A percentile compares a stretch with the other conserved stretches of the same genome.
Conservation (phyloP, 352 stramenopile genomes). For the Phytophthora podocarpi region DNA sequence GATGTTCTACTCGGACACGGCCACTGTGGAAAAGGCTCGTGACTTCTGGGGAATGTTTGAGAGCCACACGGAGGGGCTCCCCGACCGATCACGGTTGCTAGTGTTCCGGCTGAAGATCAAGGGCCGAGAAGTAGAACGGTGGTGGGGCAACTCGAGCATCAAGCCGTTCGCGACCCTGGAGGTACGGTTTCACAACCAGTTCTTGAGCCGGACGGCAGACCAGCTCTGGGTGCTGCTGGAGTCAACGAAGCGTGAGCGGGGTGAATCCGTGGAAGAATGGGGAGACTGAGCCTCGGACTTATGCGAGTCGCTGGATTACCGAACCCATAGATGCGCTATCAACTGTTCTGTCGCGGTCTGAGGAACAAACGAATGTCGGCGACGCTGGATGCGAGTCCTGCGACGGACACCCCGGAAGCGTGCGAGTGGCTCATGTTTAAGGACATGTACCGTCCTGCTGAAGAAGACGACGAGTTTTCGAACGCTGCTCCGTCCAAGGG, state of each 20-base stretch:
- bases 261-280: conserved; percentile 1
- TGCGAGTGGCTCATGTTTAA: conserved; percentile 5
- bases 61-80: not conserved
- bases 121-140: not conserved
- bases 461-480: conserved; percentile 9
- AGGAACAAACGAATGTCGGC: conserved; percentile 1
- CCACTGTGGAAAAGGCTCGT: not conserved
- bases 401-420: not conserved
- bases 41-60: not conserved
- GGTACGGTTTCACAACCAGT: conserved; percentile 2
- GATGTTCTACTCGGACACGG: too few species aligned
- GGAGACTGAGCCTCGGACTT: not conserved
- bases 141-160: conserved; percentile 2
- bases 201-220: not conserved
- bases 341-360: not conserved
- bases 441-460: conserved; percentile 1
- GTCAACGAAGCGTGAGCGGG: too few species aligned
- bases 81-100: not conserved
- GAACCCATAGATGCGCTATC: not conserved
- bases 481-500: too few species aligned
- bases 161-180: not conserved
- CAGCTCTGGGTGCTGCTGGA: not conserved
- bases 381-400: not conserved
- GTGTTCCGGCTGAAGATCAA: too few species aligned
- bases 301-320: conserved; percentile 4